These are phyloP conservation scores for Amylostereum chailletii DNA, from an alignment of 1,284 basidiomycete genomes.

Conservation along the genomic window DNA sequence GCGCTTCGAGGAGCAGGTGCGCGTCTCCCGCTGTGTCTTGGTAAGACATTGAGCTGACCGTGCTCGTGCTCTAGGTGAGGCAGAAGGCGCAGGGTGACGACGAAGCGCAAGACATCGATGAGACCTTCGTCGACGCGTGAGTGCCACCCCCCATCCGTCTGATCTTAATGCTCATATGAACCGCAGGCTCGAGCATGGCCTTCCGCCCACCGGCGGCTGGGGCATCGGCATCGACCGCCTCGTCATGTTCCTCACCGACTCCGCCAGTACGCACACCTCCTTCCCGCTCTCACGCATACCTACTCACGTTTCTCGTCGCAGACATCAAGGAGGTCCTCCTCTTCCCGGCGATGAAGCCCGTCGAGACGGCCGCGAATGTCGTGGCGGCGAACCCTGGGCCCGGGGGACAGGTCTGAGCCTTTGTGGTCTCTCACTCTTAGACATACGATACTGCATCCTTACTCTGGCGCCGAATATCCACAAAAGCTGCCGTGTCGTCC, in stretches of 20 bases:
- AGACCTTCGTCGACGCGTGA: conserved; percentile 88
- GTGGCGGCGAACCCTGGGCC: conserved; percentile 20
- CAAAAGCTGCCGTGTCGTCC: no score
- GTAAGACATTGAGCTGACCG: background rate
- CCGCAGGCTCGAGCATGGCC: conserved; percentile 85
- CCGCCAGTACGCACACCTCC: conserved; percentile 55
- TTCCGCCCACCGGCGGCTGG: conserved; percentile 97
- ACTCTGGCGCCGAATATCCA: no score
- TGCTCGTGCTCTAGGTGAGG: conserved; percentile 37
- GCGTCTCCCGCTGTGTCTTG: conserved; percentile 19
- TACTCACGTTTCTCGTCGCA: conserved; percentile 23
- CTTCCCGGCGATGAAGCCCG: conserved; percentile 89
- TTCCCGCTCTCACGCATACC: conserved; percentile 15
- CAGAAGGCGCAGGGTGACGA: conserved; percentile 98
- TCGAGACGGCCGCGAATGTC: conserved; percentile 34
- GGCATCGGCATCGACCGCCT: conserved; percentile 90
- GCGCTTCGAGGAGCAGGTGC: conserved; percentile 90
- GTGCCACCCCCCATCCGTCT: conserved; percentile 21
- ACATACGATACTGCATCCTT: no score
- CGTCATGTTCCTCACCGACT: conserved; percentile 95
- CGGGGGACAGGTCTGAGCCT: conserved; percentile 19
- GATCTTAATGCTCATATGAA: conserved; percentile 7
- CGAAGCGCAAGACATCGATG: conserved; percentile 95
- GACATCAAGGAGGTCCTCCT: conserved; percentile 87
- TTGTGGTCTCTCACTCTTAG: no score